Percentiles rank a stretch among this genome's conserved stretches.
These are phyloP conservation scores for Lactuca saligna DNA, from an alignment of 129 eudicot genomes.

Conservation along the genomic window DNA sequence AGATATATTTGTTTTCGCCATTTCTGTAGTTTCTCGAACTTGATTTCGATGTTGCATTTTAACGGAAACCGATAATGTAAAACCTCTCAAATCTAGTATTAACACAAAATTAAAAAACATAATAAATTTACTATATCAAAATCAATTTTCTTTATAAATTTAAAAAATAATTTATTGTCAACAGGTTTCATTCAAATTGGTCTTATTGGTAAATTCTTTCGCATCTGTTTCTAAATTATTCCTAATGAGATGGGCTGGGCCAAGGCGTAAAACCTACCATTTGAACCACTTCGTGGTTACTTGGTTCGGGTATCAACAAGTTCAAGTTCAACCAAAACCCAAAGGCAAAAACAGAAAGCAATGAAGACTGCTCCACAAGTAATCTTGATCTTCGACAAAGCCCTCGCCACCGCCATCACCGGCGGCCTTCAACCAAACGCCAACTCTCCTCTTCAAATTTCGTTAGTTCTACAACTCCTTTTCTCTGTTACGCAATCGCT, in stretches of 20 bases:
- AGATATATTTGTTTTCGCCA: no score
- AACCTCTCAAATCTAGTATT: no score
- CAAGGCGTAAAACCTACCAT: background rate
- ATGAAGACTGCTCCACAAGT: constrained; percentile 65
- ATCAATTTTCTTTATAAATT: no score
- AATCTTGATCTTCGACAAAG: constrained; percentile 52
- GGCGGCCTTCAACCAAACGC: constrained; percentile 57
- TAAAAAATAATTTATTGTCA: no score
- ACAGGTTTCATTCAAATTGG: no score
- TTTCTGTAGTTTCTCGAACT: no score
- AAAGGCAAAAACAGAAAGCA: constrained; percentile 6
- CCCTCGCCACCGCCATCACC: constrained; percentile 46
- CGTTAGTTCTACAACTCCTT: constrained; percentile 31
- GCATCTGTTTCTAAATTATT: no score
- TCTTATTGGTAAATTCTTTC: no score
- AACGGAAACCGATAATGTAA: no score
- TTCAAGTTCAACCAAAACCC: constrained; percentile 2
- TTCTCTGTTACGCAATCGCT: background rate
- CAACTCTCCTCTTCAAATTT: constrained; percentile 33
- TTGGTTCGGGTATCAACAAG: background rate
- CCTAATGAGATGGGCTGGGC: background rate
- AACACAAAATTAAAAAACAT: no score
- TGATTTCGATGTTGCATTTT: no score
- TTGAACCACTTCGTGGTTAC: background rate
- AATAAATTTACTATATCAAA: no score